Evolutionary conservation across 352 stramenopile genomes (phyloP), one percentile per base, ranked within the genome.

Genomic region (Phytophthora sp.): DNA sequence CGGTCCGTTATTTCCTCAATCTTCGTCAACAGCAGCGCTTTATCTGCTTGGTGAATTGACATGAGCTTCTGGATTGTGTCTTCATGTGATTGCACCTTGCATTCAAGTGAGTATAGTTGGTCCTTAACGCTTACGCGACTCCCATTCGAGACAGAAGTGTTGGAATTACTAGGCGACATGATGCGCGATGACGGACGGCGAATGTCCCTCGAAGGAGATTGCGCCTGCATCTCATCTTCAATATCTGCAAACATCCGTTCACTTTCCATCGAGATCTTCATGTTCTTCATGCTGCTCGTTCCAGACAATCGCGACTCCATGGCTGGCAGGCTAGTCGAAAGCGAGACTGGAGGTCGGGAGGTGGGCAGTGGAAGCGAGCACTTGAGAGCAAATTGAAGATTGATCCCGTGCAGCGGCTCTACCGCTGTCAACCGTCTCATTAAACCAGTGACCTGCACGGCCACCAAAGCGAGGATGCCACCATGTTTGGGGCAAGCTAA

Each of bases 41-140:
- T 92, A 69, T 94, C 82, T 3, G 81, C 79, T 44, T 91, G 83
- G 68, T 94, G 84, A 60, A 90, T 89, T 44, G 82, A 85, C 75
- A 91, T 91, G 45, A 94, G 68, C 60, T 94, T 90, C 44, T 91
- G 82, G 56, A 94, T 91, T 57, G 82, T 89, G 66, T 94, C 82
- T 56, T 92, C 81, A 53, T 94, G 84, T 3, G 79, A 88, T 59
- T 88, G 79, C 54, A 90, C 80, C 51, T 90, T 91, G 74, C 81
- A 89, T 53, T 90, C 82, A 38, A 94, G 79, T 24, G 76, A 70
- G 52, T 90, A 88, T 15, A 94, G 69, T 56, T 94, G 85, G 58
- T 94, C 85, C 53, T 91, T 91, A 64, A 94, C 83, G 54, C 83
- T 91, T 51, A 89, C 69, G 44, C 85, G 79, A 3, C 43, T 57